These are phyloP conservation scores for Schizosaccharomyces octosporus DNA, from an alignment of 805 yeast species.

Conservation along the genomic window DNA sequence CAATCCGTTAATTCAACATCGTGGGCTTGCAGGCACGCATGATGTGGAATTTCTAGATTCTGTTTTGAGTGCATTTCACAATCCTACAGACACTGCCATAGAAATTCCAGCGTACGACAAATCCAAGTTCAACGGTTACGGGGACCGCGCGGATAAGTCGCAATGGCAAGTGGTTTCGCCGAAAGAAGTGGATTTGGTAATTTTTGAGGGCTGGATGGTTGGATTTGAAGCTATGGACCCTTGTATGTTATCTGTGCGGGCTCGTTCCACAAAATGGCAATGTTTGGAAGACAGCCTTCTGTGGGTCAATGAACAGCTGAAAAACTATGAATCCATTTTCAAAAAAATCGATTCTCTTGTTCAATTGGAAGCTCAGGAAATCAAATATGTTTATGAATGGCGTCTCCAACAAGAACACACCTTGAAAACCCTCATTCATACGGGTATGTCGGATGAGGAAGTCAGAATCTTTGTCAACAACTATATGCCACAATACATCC, in stretches of 20 bases:
- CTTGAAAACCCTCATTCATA: slow-evolving; percentile 27
- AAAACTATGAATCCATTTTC: slow-evolving; percentile 31
- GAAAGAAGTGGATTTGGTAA: slow-evolving; percentile 33
- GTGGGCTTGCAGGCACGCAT: slow-evolving; percentile 91
- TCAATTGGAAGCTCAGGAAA: slow-evolving; percentile 31
- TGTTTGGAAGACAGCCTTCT: slow-evolving; percentile 7
- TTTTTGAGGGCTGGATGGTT: slow-evolving; percentile 86
- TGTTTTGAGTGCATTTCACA: slow-evolving; percentile 11
- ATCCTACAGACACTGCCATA: slow-evolving; percentile 12
- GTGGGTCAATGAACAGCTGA: slow-evolving; percentile 29
- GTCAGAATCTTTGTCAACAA: slow-evolving; percentile 50
- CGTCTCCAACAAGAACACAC: slow-evolving; percentile 47
- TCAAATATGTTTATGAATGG: slow-evolving; percentile 53
- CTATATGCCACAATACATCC: slow-evolving; percentile 63
- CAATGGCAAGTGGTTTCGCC: slow-evolving; percentile 18
- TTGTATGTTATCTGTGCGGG: slow-evolving; percentile 12
- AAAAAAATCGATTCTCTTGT: slow-evolving; percentile 32
- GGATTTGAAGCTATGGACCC: slow-evolving; percentile 33
- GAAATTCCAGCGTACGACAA: slow-evolving; percentile 56
- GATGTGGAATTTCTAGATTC: slow-evolving; percentile 26
- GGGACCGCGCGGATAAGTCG: slow-evolving; percentile 34
- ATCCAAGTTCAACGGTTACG: slow-evolving; percentile 42
- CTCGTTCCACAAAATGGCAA: slow-evolving; percentile 10
- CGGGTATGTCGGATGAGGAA: slow-evolving; percentile 58
- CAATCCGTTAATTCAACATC: slow-evolving; percentile 39